These are phyloP conservation scores for Lasiosphaeria hispida DNA, from an alignment of 495 filamentous ascomycete genomes.

Conservation along the genomic window DNA sequence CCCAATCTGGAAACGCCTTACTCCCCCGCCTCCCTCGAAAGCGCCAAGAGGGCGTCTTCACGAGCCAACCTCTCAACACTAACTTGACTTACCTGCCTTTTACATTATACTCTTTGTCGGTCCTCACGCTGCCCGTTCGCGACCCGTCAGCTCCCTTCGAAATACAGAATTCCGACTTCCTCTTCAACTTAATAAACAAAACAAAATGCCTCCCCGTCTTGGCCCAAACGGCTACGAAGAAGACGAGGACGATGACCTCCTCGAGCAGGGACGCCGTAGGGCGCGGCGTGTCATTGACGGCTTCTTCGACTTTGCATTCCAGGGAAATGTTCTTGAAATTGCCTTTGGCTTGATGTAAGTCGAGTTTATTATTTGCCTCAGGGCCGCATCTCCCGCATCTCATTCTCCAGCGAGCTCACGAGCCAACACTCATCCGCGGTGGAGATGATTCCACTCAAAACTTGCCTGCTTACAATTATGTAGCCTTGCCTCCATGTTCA, in stretches of 20 bases:
- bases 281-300: slow-evolving; percentile 52
- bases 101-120: too few relatives aligned
- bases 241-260: slow-evolving; percentile 32
- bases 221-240: slow-evolving; percentile 25
- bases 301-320: slow-evolving; percentile 69
- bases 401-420: not conserved
- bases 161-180: too few relatives aligned
- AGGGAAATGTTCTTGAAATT: slow-evolving; percentile 74
- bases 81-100: too few relatives aligned
- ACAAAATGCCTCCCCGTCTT: slow-evolving; percentile 22
- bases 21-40: too few relatives aligned
- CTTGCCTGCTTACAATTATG: not conserved
- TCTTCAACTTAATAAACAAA: not conserved
- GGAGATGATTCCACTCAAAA: not conserved
- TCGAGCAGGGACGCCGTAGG: slow-evolving; percentile 33
- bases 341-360: slow-evolving; percentile 71
- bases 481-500: slow-evolving; percentile 71
- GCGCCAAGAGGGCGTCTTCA: too few relatives aligned
- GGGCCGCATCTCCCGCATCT: not conserved
- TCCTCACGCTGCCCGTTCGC: too few relatives aligned
- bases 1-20: too few relatives aligned
- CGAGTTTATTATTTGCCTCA: too few relatives aligned
- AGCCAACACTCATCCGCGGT: not conserved
- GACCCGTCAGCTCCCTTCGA: too few relatives aligned
- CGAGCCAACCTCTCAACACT: too few relatives aligned